phyloP scores from a whole-genome alignment of 2,329 filamentous ascomycete genomes.

The Gnomoniopsis sp. region DNA sequence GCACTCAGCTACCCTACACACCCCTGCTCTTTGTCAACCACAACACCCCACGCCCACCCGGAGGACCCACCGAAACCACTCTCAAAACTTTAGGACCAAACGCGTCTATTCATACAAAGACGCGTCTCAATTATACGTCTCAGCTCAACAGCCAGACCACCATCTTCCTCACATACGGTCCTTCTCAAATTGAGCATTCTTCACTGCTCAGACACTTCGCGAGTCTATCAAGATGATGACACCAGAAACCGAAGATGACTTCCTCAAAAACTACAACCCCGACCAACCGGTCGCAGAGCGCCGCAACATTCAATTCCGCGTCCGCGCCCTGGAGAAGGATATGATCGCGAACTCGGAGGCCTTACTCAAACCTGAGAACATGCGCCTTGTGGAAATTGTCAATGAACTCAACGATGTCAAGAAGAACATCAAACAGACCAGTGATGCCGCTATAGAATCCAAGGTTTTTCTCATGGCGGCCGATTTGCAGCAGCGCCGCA shows the following conservation, averaged over 20 bases:
- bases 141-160: background rate
- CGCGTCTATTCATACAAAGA: background rate
- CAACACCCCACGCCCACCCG: too few species aligned
- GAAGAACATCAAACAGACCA: slow-evolving; percentile 75
- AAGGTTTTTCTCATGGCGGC: slow-evolving; percentile 78
- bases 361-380: slow-evolving; percentile 62
- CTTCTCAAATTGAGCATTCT: background rate
- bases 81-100: background rate
- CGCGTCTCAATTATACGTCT: background rate
- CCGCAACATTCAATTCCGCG: slow-evolving; percentile 63
- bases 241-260: slow-evolving; percentile 21
- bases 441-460: slow-evolving; percentile 87
- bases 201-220: background rate
- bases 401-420: slow-evolving; percentile 63
- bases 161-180: background rate
- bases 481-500: slow-evolving; percentile 76
- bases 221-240: slow-evolving; percentile 20
- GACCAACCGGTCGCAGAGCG: slow-evolving; percentile 76
- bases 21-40: background rate
- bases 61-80: background rate
- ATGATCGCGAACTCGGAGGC: slow-evolving; percentile 68
- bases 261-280: slow-evolving; percentile 66
- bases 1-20: background rate
- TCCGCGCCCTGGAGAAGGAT: slow-evolving; percentile 63
- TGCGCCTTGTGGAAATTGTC: slow-evolving; percentile 64